Conservation (phyloP, 257 asterid genomes). For the Lycium ferocissimum region DNA sequence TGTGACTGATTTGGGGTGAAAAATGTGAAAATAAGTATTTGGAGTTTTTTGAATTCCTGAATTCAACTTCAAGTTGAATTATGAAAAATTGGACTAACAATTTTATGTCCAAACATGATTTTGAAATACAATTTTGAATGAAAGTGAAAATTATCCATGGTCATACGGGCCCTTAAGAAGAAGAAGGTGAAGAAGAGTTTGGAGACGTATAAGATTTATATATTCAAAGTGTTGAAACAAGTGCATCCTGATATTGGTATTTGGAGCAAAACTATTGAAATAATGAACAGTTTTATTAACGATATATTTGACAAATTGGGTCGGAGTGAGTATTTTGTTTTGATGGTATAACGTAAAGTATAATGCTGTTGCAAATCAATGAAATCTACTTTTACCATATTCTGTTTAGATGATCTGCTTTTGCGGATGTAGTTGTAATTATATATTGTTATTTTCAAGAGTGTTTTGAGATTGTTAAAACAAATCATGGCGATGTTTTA, state of each 20-base stretch:
- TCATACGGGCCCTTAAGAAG: neutral
- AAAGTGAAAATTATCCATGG: too few relatives aligned
- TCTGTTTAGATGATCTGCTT: too few relatives aligned
- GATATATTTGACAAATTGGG: constrained; percentile 28
- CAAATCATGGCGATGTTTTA: neutral
- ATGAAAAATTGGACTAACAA: too few relatives aligned
- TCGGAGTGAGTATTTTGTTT: too few relatives aligned
- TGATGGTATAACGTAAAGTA: constrained; percentile 6
- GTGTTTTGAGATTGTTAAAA: neutral
- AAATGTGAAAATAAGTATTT: too few relatives aligned
- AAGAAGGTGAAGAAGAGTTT: constrained; percentile 30
- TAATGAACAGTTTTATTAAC: constrained; percentile 30
- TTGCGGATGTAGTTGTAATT: too few relatives aligned
- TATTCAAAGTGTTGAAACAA: constrained; percentile 29
- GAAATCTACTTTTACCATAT: neutral
- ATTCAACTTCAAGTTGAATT: too few relatives aligned
- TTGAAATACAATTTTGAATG: too few relatives aligned
- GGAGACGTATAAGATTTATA: constrained; percentile 29
- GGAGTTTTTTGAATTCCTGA: too few relatives aligned
- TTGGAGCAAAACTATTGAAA: constrained; percentile 17
- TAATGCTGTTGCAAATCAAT: neutral
- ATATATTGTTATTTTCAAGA: too few relatives aligned
- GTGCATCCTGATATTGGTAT: constrained; percentile 26
- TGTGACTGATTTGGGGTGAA: too few relatives aligned
- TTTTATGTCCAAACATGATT: too few relatives aligned